Conservation (phyloP, 208 protist genomes). For the Strigomonas culicis region DNA sequence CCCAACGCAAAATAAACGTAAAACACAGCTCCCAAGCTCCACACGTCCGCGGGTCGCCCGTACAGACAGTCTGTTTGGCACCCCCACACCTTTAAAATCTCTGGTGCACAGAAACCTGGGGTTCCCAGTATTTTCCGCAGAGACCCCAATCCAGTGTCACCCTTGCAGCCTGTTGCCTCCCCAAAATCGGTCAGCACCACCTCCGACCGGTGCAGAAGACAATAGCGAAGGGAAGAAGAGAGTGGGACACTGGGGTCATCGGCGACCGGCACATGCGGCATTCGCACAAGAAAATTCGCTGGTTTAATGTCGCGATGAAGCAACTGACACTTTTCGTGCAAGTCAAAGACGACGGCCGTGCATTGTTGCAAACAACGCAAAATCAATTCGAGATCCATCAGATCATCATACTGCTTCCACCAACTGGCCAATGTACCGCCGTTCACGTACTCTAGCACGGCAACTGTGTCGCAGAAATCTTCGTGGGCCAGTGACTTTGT, state of each 20-base stretch:
- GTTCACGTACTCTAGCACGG: neutral
- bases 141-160: neutral
- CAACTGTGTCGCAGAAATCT: neutral
- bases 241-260: too few species aligned
- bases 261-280: neutral
- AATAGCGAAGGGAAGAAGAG: neutral
- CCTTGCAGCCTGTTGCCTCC: neutral
- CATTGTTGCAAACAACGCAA: neutral
- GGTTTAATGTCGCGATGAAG: conserved; percentile 6
- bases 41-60: neutral
- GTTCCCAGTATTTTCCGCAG: conserved; percentile 7
- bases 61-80: conserved; percentile 1
- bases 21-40: conserved; percentile 3
- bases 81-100: neutral
- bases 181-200: conserved; percentile 5
- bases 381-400: neutral
- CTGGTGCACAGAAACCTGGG: conserved; percentile 3
- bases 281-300: neutral
- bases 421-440: neutral
- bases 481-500: neutral
- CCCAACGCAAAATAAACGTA: neutral
- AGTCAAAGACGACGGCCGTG: neutral
- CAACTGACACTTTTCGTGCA: neutral
- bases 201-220: neutral
- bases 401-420: neutral